Conservation (phyloP, 2,329 filamentous ascomycete genomes). For the Nothomitra cinnamomea region DNA sequence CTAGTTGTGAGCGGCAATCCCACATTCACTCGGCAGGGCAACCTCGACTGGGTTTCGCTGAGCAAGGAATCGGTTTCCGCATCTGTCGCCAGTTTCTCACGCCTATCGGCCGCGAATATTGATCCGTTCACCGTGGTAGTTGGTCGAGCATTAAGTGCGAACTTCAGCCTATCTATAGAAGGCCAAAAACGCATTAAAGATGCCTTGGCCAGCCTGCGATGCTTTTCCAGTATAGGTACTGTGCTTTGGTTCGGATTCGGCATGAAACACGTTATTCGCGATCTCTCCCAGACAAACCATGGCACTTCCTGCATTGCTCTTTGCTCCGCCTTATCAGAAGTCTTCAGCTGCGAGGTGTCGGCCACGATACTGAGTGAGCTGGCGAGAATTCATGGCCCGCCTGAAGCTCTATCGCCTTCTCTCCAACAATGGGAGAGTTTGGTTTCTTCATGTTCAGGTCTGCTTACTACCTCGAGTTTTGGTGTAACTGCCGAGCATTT, state of each 20-base stretch:
- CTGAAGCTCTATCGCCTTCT: not conserved
- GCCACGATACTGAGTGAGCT: not conserved
- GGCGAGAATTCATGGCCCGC: not conserved
- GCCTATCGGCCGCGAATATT: not conserved
- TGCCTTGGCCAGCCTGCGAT: slow-evolving; percentile 7
- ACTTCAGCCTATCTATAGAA: not conserved
- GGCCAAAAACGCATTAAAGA: slow-evolving; percentile 6
- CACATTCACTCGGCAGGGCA: slow-evolving; percentile 9
- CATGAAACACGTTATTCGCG: slow-evolving; percentile 11
- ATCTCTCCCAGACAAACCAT: slow-evolving; percentile 11
- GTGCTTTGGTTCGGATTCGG: slow-evolving; percentile 14
- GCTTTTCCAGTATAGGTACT: slow-evolving; percentile 9
- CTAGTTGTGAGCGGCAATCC: too few relatives aligned
- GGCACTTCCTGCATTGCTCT: slow-evolving; percentile 2
- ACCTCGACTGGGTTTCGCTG: slow-evolving; percentile 11
- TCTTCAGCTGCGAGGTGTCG: not conserved
- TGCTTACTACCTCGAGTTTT: not conserved
- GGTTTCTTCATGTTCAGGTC: not conserved
- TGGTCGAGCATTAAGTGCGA: not conserved
- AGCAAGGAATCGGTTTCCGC: slow-evolving; percentile 8
- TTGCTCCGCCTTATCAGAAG: not conserved
- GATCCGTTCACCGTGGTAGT: not conserved
- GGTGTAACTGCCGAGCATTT: not conserved
- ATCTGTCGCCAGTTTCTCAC: slow-evolving; percentile 8
- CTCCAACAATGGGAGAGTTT: not conserved